phyloP scores from a whole-genome alignment of 345 rosid species.

The Lepidium aucheri region DNA sequence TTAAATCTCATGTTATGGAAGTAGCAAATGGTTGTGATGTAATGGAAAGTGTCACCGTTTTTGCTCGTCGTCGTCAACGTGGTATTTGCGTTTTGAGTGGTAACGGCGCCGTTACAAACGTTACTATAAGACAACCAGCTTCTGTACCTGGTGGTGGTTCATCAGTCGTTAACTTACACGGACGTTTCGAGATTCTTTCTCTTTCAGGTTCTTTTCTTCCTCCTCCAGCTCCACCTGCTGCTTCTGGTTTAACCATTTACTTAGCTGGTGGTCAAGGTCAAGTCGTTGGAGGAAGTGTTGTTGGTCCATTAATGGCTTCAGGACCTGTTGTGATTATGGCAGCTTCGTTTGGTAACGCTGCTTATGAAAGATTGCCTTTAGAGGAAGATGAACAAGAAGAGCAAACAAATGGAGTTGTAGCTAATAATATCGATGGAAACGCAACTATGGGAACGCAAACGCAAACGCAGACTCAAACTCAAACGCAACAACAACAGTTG shows the following conservation, averaged over 20 bases:
- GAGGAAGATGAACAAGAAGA: constrained; percentile 63
- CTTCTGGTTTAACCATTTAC: constrained; percentile 75
- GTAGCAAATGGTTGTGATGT: constrained; percentile 71
- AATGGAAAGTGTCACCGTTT: constrained; percentile 69
- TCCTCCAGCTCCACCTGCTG: constrained; percentile 93
- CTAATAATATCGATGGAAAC: constrained; percentile 27
- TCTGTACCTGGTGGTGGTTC: constrained; percentile 40
- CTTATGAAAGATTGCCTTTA: constrained; percentile 78
- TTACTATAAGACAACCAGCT: constrained; percentile 73
- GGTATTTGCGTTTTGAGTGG: constrained; percentile 89
- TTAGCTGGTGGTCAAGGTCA: constrained; percentile 98
- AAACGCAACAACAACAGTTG: constrained; percentile 40
- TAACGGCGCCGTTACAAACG: constrained; percentile 79
- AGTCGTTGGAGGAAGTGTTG: constrained; percentile 88
- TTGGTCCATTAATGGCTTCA: constrained; percentile 66
- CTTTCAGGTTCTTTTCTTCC: constrained; percentile 86
- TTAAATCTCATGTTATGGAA: constrained; percentile 90
- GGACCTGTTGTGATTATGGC: constrained; percentile 95
- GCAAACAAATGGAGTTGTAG: constrained; percentile 13
- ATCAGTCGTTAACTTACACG: constrained; percentile 73
- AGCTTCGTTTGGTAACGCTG: constrained; percentile 97
- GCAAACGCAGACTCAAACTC: constrained; percentile 38
- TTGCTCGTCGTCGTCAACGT: constrained; percentile 72
- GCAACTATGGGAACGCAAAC: constrained; percentile 33
- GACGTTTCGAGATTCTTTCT: constrained; percentile 86